These are phyloP conservation scores for Monoraphidium neglectum DNA, from an alignment of 139 green algal species.

Conservation along the genomic window DNA sequence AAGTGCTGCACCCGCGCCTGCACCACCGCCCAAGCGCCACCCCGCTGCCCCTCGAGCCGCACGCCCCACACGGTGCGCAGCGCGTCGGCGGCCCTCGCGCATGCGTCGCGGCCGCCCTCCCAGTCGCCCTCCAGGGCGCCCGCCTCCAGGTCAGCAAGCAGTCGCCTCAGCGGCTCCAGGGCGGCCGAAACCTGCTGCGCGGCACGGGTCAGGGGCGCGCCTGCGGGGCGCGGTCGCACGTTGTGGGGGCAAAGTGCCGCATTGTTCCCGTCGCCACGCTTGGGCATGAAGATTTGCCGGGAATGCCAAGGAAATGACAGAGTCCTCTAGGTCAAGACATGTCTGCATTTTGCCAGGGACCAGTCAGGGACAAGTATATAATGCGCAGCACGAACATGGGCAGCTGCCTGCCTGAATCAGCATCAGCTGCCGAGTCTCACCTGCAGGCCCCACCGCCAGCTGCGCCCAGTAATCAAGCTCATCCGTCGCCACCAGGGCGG, in stretches of 20 bases:
- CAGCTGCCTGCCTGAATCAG: too few relatives aligned
- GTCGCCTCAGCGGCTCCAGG: constrained; percentile 41
- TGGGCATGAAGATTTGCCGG: too few relatives aligned
- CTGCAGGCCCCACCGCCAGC: constrained; percentile 32
- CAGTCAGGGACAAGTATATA: too few relatives aligned
- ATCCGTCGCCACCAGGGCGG: constrained; percentile 54
- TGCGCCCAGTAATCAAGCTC: constrained; percentile 67
- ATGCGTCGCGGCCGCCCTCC: constrained; percentile 24
- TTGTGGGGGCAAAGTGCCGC: too few relatives aligned
- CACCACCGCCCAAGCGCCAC: constrained; percentile 39
- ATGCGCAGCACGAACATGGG: too few relatives aligned
- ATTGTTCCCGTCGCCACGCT: too few relatives aligned
- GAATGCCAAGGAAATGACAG: too few relatives aligned
- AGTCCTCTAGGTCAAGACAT: too few relatives aligned
- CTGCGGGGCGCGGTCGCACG: constrained; percentile 13
- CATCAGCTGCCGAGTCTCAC: too few relatives aligned
- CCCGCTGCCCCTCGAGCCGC: constrained; percentile 1
- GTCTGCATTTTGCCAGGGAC: too few relatives aligned
- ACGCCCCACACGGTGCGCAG: too few relatives aligned
- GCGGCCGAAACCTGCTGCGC: constrained; percentile 14
- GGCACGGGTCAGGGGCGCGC: constrained; percentile 1
- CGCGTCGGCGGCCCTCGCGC: too few relatives aligned
- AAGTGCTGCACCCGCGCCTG: constrained; percentile 53
- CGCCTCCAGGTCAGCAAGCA: constrained; percentile 19
- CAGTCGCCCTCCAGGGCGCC: constrained; percentile 8